phyloP scores from a whole-genome alignment of 495 filamentous ascomycete genomes.

The Hypoxylon cercidicola region DNA sequence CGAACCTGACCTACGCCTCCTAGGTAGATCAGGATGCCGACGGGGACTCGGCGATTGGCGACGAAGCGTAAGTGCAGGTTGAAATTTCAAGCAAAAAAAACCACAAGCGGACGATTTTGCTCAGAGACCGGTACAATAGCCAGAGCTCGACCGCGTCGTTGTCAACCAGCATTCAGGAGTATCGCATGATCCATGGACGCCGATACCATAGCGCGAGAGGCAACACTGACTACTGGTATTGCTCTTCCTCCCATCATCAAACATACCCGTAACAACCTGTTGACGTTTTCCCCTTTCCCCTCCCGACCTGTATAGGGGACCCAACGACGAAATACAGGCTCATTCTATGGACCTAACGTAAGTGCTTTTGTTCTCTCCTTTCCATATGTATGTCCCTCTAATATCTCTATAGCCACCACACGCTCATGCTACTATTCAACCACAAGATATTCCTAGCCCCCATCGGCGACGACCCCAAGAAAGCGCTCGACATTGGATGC shows the following conservation, averaged over 20 bases:
- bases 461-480: constrained; percentile 63
- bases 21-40: constrained; percentile 37
- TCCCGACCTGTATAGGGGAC: constrained; percentile 36
- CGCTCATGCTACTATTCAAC: constrained; percentile 53
- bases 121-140: constrained; percentile 7
- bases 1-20: not conserved
- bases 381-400: not conserved
- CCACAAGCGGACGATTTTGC: not conserved
- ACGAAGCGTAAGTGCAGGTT: constrained; percentile 41
- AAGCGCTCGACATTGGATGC: constrained; percentile 73
- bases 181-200: constrained; percentile 53
- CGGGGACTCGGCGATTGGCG: constrained; percentile 48
- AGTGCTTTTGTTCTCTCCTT: not conserved
- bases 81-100: not conserved
- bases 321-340: constrained; percentile 52
- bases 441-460: constrained; percentile 70
- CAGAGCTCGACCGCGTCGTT: constrained; percentile 56
- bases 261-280: not conserved
- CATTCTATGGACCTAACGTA: constrained; percentile 51
- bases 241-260: not conserved
- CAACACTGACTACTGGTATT: constrained; percentile 47
- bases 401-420: constrained; percentile 44
- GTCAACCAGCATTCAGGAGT: constrained; percentile 54
- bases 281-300: constrained; percentile 1
- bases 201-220: constrained; percentile 50